Evolutionary conservation across 1,284 basidiomycete genomes (phyloP), one percentile per base, ranked within the genome.

Genomic region (Moniliophthora roreri): DNA sequence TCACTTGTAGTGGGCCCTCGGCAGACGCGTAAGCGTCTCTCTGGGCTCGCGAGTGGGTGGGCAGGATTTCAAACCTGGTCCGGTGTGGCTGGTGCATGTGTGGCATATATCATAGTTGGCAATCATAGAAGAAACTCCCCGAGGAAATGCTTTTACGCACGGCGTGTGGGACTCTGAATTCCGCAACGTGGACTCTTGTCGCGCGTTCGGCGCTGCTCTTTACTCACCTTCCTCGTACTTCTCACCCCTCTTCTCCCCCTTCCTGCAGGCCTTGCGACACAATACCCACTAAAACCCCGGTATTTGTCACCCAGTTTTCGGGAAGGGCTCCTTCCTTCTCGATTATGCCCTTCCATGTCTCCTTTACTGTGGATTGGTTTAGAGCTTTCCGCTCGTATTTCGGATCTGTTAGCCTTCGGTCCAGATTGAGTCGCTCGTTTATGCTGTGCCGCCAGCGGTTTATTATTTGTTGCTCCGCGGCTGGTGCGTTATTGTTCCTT

Each of bases 281-380:
- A 23, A 59, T 59, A 61, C 58, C 59, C 60, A 58, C 60, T 61
- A 58, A 59, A 61, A 61, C 60, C 60, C 54, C 56, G 44, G 47
- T 9, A 9, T 20, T 24, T 5, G 21, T 47, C 2, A 51, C 51
- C 59, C 60, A 61, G 32, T 61, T 52, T 18, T 47, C 36, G 38
- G 56, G 60, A 28, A 59, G 56, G 2, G 32, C n/a, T 7, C 46
- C 21, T 47, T 60, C 55, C 8, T 49, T 40, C 21, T 38, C 32
- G 10, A 47, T 8, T 10, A 15, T 47, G 4, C 32, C 47, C 18
- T 36, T n/a, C 35, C 35, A 48, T 35, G 35, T 48, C 11, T 16
- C 35, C 15, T 21, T n/a, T 16, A 38, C 16, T 4, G 20, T 23
- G 7, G 32, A 16, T 5, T 9, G 7, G 35, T n/a, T 48, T 7